Evolutionary conservation across 176 grass and related monocot genomes (phyloP).

Genomic region (Melocanna baccifera): DNA sequence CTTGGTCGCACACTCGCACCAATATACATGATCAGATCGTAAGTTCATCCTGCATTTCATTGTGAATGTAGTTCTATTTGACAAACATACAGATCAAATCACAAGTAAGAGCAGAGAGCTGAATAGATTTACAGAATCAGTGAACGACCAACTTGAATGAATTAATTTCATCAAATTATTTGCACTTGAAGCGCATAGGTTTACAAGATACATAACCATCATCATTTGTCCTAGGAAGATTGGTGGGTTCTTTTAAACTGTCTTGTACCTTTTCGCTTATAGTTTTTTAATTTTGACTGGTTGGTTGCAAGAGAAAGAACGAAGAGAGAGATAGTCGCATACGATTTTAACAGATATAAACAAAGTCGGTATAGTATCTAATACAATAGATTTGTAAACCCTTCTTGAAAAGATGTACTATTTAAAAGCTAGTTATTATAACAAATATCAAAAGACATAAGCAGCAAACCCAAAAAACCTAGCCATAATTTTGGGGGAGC

Average conservation of each 20-base stretch:
- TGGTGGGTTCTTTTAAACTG: too few species aligned
- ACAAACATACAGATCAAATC: background rate
- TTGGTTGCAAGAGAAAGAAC: too few species aligned
- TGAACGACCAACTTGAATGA: background rate
- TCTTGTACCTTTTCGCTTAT: too few species aligned
- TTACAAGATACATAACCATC: constrained; percentile 35
- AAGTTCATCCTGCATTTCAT: background rate
- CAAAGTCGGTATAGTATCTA: too few species aligned
- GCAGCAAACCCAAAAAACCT: too few species aligned
- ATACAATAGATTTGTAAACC: too few species aligned
- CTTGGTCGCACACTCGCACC: background rate
- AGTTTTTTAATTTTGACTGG: too few species aligned
- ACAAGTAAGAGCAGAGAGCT: background rate
- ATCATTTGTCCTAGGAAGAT: constrained; percentile 8
- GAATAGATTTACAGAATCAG: background rate
- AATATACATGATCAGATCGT: background rate
- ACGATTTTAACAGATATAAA: too few species aligned
- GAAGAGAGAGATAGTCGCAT: too few species aligned
- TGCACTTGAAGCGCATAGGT: background rate
- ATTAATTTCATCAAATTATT: constrained; percentile 23
- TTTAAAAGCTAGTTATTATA: too few species aligned
- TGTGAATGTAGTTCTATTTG: background rate
- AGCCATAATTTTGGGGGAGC: background rate
- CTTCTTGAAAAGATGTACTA: too few species aligned
- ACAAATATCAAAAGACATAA: too few species aligned